A percentile compares a stretch with the other conserved stretches of the same genome.
phyloP scores from a whole-genome alignment of 2,329 filamentous ascomycete genomes.

The Diatrype stigma region DNA sequence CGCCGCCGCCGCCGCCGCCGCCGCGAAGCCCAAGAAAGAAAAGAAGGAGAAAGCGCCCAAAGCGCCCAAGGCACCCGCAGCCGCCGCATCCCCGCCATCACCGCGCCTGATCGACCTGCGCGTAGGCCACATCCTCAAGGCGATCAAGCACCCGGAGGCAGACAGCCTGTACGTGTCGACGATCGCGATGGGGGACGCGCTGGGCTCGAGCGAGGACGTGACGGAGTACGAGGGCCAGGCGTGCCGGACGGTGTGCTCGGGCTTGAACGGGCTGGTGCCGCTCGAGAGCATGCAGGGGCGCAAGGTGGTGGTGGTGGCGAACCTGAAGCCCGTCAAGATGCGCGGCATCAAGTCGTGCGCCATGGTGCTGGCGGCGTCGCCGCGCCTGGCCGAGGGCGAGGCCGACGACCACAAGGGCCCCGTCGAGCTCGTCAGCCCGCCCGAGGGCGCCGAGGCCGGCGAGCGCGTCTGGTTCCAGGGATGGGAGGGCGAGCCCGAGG shows the following conservation, averaged over 20 bases:
- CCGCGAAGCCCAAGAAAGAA: constrained; percentile 64
- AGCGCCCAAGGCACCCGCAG: constrained; percentile 61
- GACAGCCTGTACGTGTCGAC: constrained; percentile 95
- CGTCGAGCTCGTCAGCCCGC: constrained; percentile 87
- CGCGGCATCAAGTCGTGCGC: constrained; percentile 69
- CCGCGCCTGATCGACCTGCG: constrained; percentile 89
- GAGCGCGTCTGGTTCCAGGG: constrained; percentile 92
- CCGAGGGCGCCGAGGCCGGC: constrained; percentile 72
- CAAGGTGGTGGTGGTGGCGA: constrained; percentile 93
- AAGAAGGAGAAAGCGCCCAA: constrained; percentile 89
- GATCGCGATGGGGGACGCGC: constrained; percentile 86
- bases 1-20: constrained; percentile 25
- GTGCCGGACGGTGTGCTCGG: constrained; percentile 93
- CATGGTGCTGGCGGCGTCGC: constrained; percentile 95
- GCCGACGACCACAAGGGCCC: constrained; percentile 81
- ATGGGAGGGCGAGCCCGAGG: constrained; percentile 90
- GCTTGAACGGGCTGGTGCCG: constrained; percentile 87
- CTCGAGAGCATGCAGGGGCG: constrained; percentile 95
- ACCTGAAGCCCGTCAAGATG: constrained; percentile 99
- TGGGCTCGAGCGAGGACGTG: constrained; percentile 84
- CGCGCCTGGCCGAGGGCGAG: constrained; percentile 75
- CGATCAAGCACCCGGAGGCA: constrained; percentile 91
- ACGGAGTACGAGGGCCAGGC: constrained; percentile 86
- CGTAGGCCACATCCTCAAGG: constrained; percentile 96
- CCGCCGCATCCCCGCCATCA: constrained; percentile 66